Evolutionary conservation across 2,329 filamentous ascomycete species (phyloP), one percentile per base, ranked within the genome.

Genomic region (Thielaviopsis ethacetica): DNA sequence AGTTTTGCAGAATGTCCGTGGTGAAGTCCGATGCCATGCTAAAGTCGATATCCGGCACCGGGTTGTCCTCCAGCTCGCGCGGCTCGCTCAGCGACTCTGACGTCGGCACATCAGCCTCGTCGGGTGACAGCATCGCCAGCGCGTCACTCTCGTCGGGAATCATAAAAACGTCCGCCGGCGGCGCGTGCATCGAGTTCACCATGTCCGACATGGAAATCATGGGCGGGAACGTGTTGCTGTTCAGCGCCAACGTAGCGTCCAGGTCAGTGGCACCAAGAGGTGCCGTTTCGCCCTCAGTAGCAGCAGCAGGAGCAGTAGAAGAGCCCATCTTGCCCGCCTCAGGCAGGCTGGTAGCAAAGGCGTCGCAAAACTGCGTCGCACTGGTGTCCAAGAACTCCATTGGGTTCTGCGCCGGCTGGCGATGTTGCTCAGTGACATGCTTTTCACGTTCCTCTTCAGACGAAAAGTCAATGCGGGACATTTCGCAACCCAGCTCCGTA

Each of bases 381-480:
- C 72, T 75, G 56, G 81, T 79, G 55, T 71, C 65, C 17, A 73
- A 69, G 65, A 76, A 85, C 63, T 76, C 77, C 59, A 74, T 51
- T 2, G 82, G 80, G 61, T 84, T 70, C 62, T 79, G 71, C 50
- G 71, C 69, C 5, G 81, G 81, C 65, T 75, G 77, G 22, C 74
- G 69, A 63, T 85, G 82, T 65, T 83, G 80, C 59, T 83, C 77
- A n/a, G 79, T 71, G 7, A 75, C 68, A 64, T 85, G 82, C 12
- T 69, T 66, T 58, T 75, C 73, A 54, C 76, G 71, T 13, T 75
- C 74, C 63, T 82, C 78, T 62, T 83, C 77, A 6, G 69, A 79
- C 1, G 73, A 65, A 63, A 83, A 84, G 0, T 74, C 76, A 13
- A 71, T 69, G 1, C 65, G 66, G 9, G 75, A 73, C 63, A 72